Evolutionary conservation across 495 filamentous ascomycete species (phyloP).

Genomic region (Aspergillus asperescens): DNA sequence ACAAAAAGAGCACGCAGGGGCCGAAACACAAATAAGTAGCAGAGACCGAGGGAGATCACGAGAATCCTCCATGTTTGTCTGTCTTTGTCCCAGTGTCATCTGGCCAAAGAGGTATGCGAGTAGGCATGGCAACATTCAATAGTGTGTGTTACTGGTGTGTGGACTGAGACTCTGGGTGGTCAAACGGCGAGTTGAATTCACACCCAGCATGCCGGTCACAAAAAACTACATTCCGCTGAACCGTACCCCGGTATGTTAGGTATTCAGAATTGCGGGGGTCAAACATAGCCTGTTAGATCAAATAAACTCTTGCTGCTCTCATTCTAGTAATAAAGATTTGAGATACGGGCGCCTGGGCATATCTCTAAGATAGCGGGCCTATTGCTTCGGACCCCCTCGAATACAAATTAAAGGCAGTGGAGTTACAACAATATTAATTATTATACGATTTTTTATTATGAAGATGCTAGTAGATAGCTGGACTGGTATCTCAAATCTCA

Average conservation of each 20-base stretch:
- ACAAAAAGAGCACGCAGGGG: background rate
- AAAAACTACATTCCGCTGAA: slow-evolving; percentile 7
- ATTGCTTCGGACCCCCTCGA: too few species aligned
- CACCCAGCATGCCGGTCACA: background rate
- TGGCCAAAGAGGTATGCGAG: background rate
- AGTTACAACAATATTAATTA: background rate
- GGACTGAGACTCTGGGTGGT: background rate
- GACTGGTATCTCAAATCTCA: background rate
- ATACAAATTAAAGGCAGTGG: too few species aligned
- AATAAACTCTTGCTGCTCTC: too few species aligned
- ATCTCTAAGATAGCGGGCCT: too few species aligned
- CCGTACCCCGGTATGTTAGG: slow-evolving; percentile 3
- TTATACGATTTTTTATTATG: background rate
- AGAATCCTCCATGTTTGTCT: background rate
- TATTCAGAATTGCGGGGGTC: too few species aligned
- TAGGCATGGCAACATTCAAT: slow-evolving; percentile 1
- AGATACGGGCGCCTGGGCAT: too few species aligned
- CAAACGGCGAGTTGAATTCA: background rate
- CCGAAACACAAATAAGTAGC: background rate
- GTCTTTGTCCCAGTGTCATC: background rate
- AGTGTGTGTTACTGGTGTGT: background rate
- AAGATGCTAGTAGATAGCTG: background rate
- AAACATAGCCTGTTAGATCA: too few species aligned
- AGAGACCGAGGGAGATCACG: background rate
- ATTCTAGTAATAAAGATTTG: too few species aligned